A percentile compares a stretch with the other conserved stretches of the same genome.
phyloP scores from a whole-genome alignment of 257 asterid species.

The Solanum ahanhuiri region DNA sequence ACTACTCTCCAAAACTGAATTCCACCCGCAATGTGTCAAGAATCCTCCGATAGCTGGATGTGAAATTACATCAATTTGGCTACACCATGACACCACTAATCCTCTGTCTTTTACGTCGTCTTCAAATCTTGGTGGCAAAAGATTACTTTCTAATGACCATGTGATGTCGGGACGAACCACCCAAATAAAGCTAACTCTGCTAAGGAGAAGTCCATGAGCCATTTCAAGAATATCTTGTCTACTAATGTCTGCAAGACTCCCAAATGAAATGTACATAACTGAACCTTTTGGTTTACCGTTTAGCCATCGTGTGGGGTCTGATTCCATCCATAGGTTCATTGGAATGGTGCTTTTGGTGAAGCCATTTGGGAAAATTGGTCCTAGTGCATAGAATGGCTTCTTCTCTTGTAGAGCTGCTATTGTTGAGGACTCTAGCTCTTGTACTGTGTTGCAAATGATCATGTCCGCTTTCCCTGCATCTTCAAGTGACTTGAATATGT shows the following conservation, averaged over 20 bases:
- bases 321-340: conserved; percentile 6
- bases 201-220: conserved; percentile 7
- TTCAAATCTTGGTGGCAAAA: conserved; percentile 4
- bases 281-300: conserved; percentile 5
- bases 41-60: conserved; percentile 11
- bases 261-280: conserved; percentile 19
- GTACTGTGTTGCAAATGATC: conserved; percentile 11
- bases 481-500: conserved; percentile 11
- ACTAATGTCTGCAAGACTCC: conserved; percentile 6
- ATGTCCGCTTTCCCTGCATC: conserved; percentile 10
- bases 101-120: not conserved
- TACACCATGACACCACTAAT: conserved; percentile 11
- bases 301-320: conserved; percentile 7
- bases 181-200: conserved; percentile 12
- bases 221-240: conserved; percentile 4
- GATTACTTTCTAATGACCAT: not conserved
- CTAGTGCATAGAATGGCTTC: conserved; percentile 5
- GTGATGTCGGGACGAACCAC: conserved; percentile 8
- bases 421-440: conserved; percentile 15
- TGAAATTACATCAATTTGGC: conserved; percentile 8
- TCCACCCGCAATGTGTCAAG: conserved; percentile 12
- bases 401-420: conserved; percentile 3
- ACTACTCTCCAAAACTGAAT: conserved; percentile 4
- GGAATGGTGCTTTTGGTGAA: not conserved
- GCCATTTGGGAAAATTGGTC: conserved; percentile 6